Percentiles rank a stretch among this genome's conserved stretches.
These are phyloP conservation scores for Neurospora pannonica DNA, from an alignment of 495 filamentous ascomycete species.

Conservation along the genomic window DNA sequence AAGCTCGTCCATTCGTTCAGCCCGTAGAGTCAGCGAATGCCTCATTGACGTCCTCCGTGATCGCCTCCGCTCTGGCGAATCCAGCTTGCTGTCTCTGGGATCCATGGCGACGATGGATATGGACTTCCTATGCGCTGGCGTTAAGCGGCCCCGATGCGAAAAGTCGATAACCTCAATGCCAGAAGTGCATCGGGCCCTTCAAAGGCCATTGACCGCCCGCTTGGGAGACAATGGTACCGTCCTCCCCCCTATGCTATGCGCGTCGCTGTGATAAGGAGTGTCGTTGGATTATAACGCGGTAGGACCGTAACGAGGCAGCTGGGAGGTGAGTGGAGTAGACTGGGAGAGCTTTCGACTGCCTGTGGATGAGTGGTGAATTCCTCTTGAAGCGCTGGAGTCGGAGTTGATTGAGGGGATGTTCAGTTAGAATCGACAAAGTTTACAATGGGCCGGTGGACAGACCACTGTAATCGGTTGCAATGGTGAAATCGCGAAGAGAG, in stretches of 20 bases:
- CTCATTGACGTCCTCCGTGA: constrained; percentile 25
- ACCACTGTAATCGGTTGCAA: not conserved
- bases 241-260: not conserved
- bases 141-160: not conserved
- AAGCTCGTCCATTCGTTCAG: not conserved
- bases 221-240: not conserved
- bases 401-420: not conserved
- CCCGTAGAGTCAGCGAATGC: constrained; percentile 15
- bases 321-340: not conserved
- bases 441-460: not conserved
- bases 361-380: not conserved
- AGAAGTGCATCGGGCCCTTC: not conserved
- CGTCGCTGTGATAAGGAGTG: not conserved
- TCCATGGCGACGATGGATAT: constrained; percentile 23
- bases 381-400: not conserved
- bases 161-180: not conserved
- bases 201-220: not conserved
- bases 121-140: not conserved
- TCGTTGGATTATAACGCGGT: not conserved
- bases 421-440: not conserved
- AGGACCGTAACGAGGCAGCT: not conserved
- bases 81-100: constrained; percentile 19
- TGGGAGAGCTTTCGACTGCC: not conserved
- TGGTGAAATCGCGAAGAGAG: not conserved
- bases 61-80: not conserved